phyloP scores from a whole-genome alignment of 2,329 filamentous ascomycete genomes.

The Hypoxylon sp. region DNA sequence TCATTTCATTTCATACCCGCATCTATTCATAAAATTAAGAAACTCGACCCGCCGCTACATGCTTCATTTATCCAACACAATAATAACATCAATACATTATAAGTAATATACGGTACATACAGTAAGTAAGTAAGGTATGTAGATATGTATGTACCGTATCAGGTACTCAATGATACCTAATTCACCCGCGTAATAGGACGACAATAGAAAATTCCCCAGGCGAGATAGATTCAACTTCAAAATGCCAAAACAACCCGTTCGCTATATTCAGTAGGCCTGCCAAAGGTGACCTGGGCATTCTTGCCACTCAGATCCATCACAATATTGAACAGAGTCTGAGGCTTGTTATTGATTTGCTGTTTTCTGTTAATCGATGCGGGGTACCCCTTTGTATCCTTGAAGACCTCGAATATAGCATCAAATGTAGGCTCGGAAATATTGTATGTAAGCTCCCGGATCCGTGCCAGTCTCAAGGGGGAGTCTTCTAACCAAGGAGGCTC shows the following conservation, averaged over 20 bases:
- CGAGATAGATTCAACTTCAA: slow-evolving; percentile 15
- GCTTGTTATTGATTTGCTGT: slow-evolving; percentile 41
- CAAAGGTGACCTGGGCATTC: slow-evolving; percentile 52
- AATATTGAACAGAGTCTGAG: slow-evolving; percentile 55
- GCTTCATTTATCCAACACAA: no score
- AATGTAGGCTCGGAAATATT: slow-evolving; percentile 28
- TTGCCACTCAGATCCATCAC: slow-evolving; percentile 52
- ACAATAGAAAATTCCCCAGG: no score
- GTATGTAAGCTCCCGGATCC: slow-evolving; percentile 49
- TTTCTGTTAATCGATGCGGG: slow-evolving; percentile 53
- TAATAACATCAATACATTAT: no score
- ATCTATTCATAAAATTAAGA: no score
- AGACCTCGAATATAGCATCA: slow-evolving; percentile 45
- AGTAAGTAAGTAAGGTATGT: no score
- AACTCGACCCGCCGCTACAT: no score
- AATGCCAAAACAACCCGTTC: slow-evolving; percentile 45
- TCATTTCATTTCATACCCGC: no score
- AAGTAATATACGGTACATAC: no score
- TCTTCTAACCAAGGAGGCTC: slow-evolving; percentile 54
- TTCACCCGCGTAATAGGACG: no score
- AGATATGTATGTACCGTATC: no score
- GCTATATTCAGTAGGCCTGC: slow-evolving; percentile 51
- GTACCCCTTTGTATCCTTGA: slow-evolving; percentile 52
- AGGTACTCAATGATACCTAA: no score
- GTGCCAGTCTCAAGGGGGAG: slow-evolving; percentile 48